phyloP scores from a whole-genome alignment of 2,329 filamentous ascomycete species.

The Lachnellula subtilissima region DNA sequence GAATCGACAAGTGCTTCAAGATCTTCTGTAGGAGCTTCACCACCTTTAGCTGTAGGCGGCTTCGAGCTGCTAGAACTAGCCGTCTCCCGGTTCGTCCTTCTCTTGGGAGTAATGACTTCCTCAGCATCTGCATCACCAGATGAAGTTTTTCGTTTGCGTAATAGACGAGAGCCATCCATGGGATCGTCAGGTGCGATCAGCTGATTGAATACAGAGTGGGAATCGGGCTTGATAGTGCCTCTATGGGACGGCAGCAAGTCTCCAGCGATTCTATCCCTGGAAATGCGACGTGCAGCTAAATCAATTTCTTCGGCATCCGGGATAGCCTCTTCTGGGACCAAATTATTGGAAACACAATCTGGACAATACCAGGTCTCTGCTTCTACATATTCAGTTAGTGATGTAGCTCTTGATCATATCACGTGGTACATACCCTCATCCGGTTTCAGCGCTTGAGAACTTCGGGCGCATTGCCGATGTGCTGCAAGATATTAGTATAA shows the following conservation, averaged over 20 bases:
- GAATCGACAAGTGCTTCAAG: background rate
- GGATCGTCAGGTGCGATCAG: conserved; percentile 67
- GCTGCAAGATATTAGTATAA: conserved; percentile 55
- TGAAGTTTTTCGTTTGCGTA: conserved; percentile 81
- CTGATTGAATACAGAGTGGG: conserved; percentile 73
- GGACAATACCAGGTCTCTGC: conserved; percentile 58
- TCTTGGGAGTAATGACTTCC: conserved; percentile 48
- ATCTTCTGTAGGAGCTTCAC: background rate
- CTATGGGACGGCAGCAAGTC: conserved; percentile 68
- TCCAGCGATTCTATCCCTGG: conserved; percentile 61
- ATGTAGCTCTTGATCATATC: conserved; percentile 7
- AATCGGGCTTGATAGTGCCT: conserved; percentile 59
- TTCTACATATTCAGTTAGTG: conserved; percentile 36
- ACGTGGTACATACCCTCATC: conserved; percentile 54
- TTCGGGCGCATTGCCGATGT: conserved; percentile 83
- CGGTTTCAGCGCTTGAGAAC: conserved; percentile 57
- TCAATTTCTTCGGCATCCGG: conserved; percentile 23
- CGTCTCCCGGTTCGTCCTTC: conserved; percentile 36
- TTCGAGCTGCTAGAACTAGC: conserved; percentile 18
- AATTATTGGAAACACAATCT: conserved; percentile 42
- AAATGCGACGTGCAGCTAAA: conserved; percentile 45
- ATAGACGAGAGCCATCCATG: conserved; percentile 68
- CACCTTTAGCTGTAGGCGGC: background rate
- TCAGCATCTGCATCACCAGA: conserved; percentile 58
- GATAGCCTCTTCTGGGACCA: conserved; percentile 35